Conservation (phyloP, 768 basidiomycete species). For the Tulasnella sp. region DNA sequence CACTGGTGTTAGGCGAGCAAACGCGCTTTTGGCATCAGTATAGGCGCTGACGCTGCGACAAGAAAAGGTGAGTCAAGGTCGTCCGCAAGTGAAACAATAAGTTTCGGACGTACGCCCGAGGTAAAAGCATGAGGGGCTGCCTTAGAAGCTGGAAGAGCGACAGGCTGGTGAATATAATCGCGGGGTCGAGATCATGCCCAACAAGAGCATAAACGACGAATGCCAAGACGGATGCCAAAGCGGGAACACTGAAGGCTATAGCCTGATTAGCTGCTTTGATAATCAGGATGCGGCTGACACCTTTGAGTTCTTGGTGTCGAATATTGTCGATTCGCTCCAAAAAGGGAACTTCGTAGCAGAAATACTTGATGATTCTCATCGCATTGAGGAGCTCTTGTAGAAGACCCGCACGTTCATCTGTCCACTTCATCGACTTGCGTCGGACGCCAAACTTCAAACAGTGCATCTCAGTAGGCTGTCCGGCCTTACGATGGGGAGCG, state of each 20-base stretch:
- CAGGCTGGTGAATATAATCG: constrained; percentile 63
- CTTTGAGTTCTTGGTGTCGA: constrained; percentile 54
- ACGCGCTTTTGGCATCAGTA: constrained; percentile 61
- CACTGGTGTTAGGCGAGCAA: constrained; percentile 49
- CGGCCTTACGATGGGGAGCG: background rate
- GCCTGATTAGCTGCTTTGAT: constrained; percentile 63
- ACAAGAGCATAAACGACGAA: constrained; percentile 63
- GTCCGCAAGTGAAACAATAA: constrained; percentile 34
- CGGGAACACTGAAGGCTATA: constrained; percentile 57
- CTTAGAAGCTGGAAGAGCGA: constrained; percentile 62
- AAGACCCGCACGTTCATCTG: constrained; percentile 80
- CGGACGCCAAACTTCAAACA: constrained; percentile 54
- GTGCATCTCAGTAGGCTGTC: constrained; percentile 46
- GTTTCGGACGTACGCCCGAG: constrained; percentile 38
- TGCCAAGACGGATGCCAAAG: constrained; percentile 61
- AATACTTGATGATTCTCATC: constrained; percentile 89
- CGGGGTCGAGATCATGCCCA: constrained; percentile 55
- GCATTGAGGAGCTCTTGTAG: constrained; percentile 85
- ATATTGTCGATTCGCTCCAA: constrained; percentile 58
- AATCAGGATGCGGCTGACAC: constrained; percentile 55
- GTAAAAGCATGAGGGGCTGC: constrained; percentile 66
- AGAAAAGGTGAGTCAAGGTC: constrained; percentile 33
- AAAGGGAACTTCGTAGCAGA: constrained; percentile 68
- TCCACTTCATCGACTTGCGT: constrained; percentile 78
- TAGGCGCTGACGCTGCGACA: constrained; percentile 49